phyloP scores from a whole-genome alignment of 1,284 basidiomycete genomes.

The Moesziomyces sp. region DNA sequence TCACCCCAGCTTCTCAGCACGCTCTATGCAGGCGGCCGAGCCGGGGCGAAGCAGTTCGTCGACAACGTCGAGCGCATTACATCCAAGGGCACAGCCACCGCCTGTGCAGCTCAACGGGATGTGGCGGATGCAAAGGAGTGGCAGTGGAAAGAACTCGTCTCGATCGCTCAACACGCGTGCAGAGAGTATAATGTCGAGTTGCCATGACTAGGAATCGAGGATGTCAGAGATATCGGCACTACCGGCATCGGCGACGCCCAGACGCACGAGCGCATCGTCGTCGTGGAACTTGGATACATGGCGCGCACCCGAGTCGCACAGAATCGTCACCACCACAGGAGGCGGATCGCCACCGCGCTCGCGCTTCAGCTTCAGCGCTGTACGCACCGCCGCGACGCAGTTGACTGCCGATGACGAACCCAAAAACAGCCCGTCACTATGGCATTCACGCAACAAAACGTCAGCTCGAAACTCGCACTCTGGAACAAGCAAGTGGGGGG shows the following conservation, averaged over 20 bases:
- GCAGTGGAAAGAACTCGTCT: slow-evolving; percentile 38
- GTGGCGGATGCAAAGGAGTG: slow-evolving; percentile 26
- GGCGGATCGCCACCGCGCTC: slow-evolving; percentile 30
- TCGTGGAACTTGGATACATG: slow-evolving; percentile 66
- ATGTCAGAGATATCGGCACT: slow-evolving; percentile 61
- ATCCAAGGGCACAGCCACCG: slow-evolving; percentile 34
- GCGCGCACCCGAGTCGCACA: slow-evolving; percentile 63
- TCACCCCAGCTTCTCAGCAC: slow-evolving; percentile 25
- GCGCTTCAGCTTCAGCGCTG: slow-evolving; percentile 57
- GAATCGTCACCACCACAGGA: slow-evolving; percentile 63
- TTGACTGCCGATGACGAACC: slow-evolving; percentile 98
- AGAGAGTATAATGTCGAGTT: slow-evolving; percentile 12
- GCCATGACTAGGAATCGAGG: slow-evolving; percentile 17
- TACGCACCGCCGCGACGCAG: slow-evolving; percentile 81
- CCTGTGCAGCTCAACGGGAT: slow-evolving; percentile 45
- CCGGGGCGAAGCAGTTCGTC: slow-evolving; percentile 44
- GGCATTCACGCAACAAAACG: slow-evolving; percentile 58
- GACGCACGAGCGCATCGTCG: slow-evolving; percentile 46
- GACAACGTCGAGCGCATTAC: slow-evolving; percentile 43
- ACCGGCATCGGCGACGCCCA: slow-evolving; percentile 47
- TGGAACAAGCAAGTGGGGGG: background rate
- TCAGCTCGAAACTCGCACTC: too few species aligned
- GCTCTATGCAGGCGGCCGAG: slow-evolving; percentile 21
- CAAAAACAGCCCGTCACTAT: slow-evolving; percentile 90
- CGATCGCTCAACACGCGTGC: slow-evolving; percentile 19